A percentile compares a stretch with the other conserved stretches of the same genome.
Conservation (phyloP, 2,329 filamentous ascomycete species). For the Colletotrichum sp. region DNA sequence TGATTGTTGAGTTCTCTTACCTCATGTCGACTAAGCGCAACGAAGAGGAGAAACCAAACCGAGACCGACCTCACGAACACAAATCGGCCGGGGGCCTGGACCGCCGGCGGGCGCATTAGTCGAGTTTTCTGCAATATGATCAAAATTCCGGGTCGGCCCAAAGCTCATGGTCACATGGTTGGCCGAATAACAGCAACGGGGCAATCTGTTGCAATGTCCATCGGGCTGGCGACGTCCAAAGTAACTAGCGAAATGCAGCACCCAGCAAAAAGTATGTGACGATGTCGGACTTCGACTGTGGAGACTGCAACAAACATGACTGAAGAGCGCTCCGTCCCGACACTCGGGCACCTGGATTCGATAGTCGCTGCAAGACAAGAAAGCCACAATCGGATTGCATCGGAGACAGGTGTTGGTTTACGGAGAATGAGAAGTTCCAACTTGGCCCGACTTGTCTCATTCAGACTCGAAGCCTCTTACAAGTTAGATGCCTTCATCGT, state of each 20-base stretch:
- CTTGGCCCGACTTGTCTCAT: slow-evolving; percentile 4
- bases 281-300: neutral
- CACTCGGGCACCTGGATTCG: slow-evolving; percentile 10
- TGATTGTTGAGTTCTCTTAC: neutral
- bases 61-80: neutral
- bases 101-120: neutral
- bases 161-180: neutral
- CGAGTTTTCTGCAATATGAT: neutral
- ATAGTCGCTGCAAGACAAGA: neutral
- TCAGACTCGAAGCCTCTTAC: neutral
- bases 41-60: neutral
- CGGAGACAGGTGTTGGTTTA: slow-evolving; percentile 11
- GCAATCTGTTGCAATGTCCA: neutral
- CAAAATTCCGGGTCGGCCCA: neutral
- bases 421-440: neutral
- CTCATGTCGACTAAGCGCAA: neutral
- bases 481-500: slow-evolving; percentile 1
- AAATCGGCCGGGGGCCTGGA: neutral
- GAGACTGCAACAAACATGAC: slow-evolving; percentile 1
- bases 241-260: neutral
- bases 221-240: neutral
- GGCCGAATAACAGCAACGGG: neutral
- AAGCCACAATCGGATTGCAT: slow-evolving; percentile 4
- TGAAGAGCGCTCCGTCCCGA: slow-evolving; percentile 13
- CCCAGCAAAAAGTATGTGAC: neutral